These are phyloP conservation scores for Dioscorea alata DNA, from an alignment of 106 monocot species.

Conservation along the genomic window DNA sequence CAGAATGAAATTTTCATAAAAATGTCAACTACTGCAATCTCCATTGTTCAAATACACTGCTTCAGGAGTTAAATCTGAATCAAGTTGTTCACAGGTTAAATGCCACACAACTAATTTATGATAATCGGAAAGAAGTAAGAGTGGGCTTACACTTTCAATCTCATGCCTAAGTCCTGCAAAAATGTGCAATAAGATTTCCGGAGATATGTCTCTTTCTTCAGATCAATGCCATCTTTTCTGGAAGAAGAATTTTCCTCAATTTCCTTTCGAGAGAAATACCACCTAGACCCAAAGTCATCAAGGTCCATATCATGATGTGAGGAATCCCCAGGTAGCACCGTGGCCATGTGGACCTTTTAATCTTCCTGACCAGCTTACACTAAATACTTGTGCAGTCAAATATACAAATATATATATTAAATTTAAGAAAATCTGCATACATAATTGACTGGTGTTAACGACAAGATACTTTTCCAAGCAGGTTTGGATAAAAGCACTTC, in stretches of 20 bases:
- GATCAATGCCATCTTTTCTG: slow-evolving; percentile 85
- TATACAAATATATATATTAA: too few relatives aligned
- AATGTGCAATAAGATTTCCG: slow-evolving; percentile 93
- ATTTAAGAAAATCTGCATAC: too few relatives aligned
- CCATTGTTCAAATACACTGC: background rate
- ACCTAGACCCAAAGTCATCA: slow-evolving; percentile 31
- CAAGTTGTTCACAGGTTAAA: background rate
- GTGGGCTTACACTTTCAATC: slow-evolving; percentile 88
- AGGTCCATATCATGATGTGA: slow-evolving; percentile 24
- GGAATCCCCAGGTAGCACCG: slow-evolving; percentile 26
- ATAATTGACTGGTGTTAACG: too few relatives aligned
- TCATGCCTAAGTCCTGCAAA: slow-evolving; percentile 90
- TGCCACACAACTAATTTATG: background rate
- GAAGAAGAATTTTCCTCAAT: slow-evolving; percentile 91
- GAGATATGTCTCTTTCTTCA: slow-evolving; percentile 87
- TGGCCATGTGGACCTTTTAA: slow-evolving; percentile 20
- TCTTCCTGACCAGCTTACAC: too few relatives aligned
- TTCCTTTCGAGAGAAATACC: slow-evolving; percentile 75
- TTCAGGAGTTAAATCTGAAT: background rate
- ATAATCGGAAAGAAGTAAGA: background rate
- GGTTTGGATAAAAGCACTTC: too few relatives aligned
- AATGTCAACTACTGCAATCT: too few relatives aligned
- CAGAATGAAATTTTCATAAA: background rate
- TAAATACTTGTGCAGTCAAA: too few relatives aligned
- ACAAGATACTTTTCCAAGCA: too few relatives aligned